phyloP scores from a whole-genome alignment of 2,329 filamentous ascomycete species.

The Westerdykella ornata region DNA sequence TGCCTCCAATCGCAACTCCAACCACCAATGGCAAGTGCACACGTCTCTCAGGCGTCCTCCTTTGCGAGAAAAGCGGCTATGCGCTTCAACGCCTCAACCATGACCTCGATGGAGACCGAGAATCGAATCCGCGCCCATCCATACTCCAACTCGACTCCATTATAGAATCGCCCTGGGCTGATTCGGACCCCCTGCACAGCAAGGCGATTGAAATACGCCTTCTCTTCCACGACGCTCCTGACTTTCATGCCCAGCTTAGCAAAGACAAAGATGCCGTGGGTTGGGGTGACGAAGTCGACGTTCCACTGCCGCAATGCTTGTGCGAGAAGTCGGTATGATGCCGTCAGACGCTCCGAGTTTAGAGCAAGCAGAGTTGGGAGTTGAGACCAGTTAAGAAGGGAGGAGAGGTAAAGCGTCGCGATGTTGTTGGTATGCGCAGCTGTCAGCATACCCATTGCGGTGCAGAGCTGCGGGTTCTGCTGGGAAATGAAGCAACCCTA shows the following conservation, averaged over 20 bases:
- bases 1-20: too few species aligned
- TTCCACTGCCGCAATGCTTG: slow-evolving; percentile 9
- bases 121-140: slow-evolving; percentile 28
- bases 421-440: slow-evolving; percentile 15
- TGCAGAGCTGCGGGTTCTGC: slow-evolving; percentile 21
- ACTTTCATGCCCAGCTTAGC: slow-evolving; percentile 16
- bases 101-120: slow-evolving; percentile 9
- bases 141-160: slow-evolving; percentile 22
- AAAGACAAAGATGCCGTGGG: slow-evolving; percentile 26
- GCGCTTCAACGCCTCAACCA: slow-evolving; percentile 13
- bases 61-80: slow-evolving; percentile 11
- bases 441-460: slow-evolving; percentile 14
- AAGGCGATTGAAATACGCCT: slow-evolving; percentile 14
- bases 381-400: slow-evolving; percentile 21
- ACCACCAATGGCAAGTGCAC: too few species aligned
- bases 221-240: slow-evolving; percentile 15
- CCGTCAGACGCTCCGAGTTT: slow-evolving; percentile 18
- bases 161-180: slow-evolving; percentile 14
- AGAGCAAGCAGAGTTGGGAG: slow-evolving; percentile 22
- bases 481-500: slow-evolving; percentile 30
- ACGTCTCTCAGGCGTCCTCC: slow-evolving; percentile 31
- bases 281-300: slow-evolving; percentile 18
- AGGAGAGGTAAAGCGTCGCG: slow-evolving; percentile 16
- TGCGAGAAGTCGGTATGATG: slow-evolving; percentile 16
- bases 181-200: slow-evolving; percentile 15